phyloP scores from a whole-genome alignment of 208 protist genomes.

The Leishmania braziliensis region DNA sequence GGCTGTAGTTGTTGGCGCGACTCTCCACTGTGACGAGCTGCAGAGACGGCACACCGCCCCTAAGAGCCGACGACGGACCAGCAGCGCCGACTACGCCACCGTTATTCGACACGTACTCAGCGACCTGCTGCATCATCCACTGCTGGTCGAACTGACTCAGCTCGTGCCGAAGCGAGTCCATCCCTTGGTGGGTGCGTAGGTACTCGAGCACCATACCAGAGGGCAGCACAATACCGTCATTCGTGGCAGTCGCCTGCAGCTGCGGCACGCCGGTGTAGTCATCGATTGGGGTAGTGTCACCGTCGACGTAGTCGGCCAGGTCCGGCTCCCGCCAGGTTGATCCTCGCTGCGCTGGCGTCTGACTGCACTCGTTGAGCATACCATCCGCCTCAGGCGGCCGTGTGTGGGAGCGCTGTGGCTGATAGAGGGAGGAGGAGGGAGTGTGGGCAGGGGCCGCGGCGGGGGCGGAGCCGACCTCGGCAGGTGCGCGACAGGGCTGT shows the following conservation, averaged over 20 bases:
- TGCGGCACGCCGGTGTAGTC: constrained; percentile 45
- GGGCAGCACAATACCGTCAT: constrained; percentile 60
- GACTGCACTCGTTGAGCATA: neutral
- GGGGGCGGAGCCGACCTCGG: neutral
- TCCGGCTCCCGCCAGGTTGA: constrained; percentile 75
- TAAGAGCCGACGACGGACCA: constrained; percentile 21
- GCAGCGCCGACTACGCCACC: constrained; percentile 12
- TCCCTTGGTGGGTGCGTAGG: constrained; percentile 76
- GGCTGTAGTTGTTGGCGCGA: constrained; percentile 84
- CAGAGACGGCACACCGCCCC: constrained; percentile 19
- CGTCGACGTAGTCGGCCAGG: constrained; percentile 41
- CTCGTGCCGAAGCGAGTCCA: constrained; percentile 80
- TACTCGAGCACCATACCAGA: constrained; percentile 88
- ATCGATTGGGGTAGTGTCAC: constrained; percentile 73
- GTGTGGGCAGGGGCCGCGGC: neutral
- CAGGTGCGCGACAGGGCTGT: neutral
- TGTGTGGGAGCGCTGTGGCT: constrained; percentile 33
- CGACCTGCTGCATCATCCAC: constrained; percentile 40
- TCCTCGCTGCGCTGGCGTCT: constrained; percentile 25
- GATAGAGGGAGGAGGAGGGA: constrained; percentile 19
- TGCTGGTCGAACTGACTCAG: constrained; percentile 47
- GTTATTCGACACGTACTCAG: constrained; percentile 38
- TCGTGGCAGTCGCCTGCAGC: constrained; percentile 50
- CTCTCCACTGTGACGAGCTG: constrained; percentile 76
- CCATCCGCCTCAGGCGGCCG: constrained; percentile 24